A percentile compares a stretch with the other conserved stretches of the same genome.
These are phyloP conservation scores for Withania somnifera DNA, from an alignment of 305 asterid species.

Conservation along the genomic window DNA sequence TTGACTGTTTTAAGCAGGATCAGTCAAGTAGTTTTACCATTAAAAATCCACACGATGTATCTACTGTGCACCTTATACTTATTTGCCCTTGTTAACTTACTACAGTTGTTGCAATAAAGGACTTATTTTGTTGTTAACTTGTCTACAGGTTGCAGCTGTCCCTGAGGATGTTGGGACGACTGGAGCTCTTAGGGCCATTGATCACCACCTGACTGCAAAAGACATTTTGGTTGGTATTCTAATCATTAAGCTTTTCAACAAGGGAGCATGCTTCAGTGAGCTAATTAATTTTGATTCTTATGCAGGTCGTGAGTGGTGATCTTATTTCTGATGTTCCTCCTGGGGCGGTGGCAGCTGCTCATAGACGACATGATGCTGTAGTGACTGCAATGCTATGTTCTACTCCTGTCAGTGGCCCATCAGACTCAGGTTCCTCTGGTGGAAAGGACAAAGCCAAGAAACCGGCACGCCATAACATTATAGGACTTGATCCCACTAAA, in stretches of 20 bases:
- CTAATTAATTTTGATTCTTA: conserved; percentile 14
- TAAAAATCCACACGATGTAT: neutral
- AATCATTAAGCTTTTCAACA: conserved; percentile 7
- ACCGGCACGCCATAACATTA: conserved; percentile 58
- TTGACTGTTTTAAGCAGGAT: neutral
- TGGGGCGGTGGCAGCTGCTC: conserved; percentile 93
- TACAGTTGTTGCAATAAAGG: neutral
- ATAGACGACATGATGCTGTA: conserved; percentile 86
- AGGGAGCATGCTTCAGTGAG: conserved; percentile 5
- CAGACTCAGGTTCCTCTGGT: conserved; percentile 79
- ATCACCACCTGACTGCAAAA: conserved; percentile 70
- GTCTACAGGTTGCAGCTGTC: conserved; percentile 80
- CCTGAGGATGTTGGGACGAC: conserved; percentile 96
- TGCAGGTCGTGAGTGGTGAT: conserved; percentile 95
- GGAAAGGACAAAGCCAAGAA: conserved; percentile 91
- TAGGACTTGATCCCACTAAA: conserved; percentile 86
- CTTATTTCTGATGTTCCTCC: conserved; percentile 83
- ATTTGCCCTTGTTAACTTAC: neutral
- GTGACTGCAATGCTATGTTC: conserved; percentile 96
- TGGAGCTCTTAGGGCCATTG: conserved; percentile 88
- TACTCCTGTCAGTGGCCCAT: conserved; percentile 75
- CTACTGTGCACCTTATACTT: neutral
- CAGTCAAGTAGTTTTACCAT: neutral
- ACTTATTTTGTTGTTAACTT: neutral
- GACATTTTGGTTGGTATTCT: conserved; percentile 69